phyloP scores from a whole-genome alignment of 2,329 filamentous ascomycete genomes.

The Triangularia setosa region DNA sequence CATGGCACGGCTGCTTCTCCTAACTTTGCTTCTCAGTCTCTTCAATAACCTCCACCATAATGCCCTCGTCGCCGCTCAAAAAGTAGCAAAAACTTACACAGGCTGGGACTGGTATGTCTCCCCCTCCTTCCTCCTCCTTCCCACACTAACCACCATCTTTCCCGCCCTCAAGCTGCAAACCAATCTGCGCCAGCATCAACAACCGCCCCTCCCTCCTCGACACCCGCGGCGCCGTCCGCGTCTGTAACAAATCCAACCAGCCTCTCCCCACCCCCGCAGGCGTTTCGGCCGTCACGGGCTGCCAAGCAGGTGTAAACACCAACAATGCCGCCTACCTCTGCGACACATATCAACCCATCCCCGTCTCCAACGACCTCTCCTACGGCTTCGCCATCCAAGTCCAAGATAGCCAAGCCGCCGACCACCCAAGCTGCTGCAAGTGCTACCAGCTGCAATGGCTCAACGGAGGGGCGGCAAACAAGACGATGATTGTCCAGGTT shows the following conservation, averaged over 20 bases:
- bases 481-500: constrained; percentile 24
- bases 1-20: neutral
- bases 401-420: constrained; percentile 15
- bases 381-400: constrained; percentile 25
- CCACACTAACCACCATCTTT: neutral
- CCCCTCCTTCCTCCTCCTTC: neutral
- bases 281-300: constrained; percentile 9
- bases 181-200: constrained; percentile 20
- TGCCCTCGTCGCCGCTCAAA: constrained; percentile 6
- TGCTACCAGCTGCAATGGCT: constrained; percentile 25
- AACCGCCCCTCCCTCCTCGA: constrained; percentile 8
- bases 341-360: constrained; percentile 22
- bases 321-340: constrained; percentile 20
- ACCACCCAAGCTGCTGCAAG: constrained; percentile 26
- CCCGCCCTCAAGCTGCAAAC: constrained; percentile 27
- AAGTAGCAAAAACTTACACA: constrained; percentile 19
- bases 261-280: constrained; percentile 18
- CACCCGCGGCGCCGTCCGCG: constrained; percentile 20
- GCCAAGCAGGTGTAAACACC: neutral
- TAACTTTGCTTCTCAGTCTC: neutral
- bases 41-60: neutral
- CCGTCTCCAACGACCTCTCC: constrained; percentile 21
- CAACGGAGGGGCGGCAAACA: constrained; percentile 20
- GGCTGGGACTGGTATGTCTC: constrained; percentile 22
- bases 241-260: constrained; percentile 30